phyloP scores from a whole-genome alignment of 2,329 filamentous ascomycete genomes.

The Raffaelea albimanens region DNA sequence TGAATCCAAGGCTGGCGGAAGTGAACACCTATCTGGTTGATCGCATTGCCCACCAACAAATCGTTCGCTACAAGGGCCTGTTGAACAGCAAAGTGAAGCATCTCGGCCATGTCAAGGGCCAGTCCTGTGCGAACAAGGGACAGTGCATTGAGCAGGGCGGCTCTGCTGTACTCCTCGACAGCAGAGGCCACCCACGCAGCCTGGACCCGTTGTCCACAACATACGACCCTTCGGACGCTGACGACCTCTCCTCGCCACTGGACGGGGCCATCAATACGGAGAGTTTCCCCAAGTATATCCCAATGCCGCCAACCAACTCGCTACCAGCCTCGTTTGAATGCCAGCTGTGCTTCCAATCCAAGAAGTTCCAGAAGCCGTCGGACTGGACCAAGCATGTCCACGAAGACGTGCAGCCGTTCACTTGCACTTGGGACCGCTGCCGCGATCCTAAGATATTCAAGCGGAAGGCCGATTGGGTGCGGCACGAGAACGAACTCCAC shows the following conservation, averaged over 20 bases:
- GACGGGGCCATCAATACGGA: conserved; percentile 63
- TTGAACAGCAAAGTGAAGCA: conserved; percentile 64
- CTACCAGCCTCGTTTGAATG: conserved; percentile 88
- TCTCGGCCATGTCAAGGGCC: conserved; percentile 41
- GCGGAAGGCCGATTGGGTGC: conserved; percentile 90
- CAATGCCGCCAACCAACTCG: conserved; percentile 65
- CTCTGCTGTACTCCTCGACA: conserved; percentile 51
- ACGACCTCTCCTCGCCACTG: conserved; percentile 43
- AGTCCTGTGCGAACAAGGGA: conserved; percentile 49
- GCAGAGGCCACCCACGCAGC: conserved; percentile 49
- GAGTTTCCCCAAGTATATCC: conserved; percentile 72
- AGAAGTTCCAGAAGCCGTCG: conserved; percentile 81
- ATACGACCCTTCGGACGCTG: conserved; percentile 52
- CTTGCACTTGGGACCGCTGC: conserved; percentile 79
- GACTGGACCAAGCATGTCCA: conserved; percentile 97
- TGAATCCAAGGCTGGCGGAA: conserved; percentile 62
- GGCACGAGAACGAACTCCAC: conserved; percentile 87
- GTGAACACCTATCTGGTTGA: conserved; percentile 58
- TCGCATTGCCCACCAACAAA: conserved; percentile 73
- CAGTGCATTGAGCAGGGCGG: conserved; percentile 62
- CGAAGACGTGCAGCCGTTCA: conserved; percentile 88
- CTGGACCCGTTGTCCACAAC: conserved; percentile 44
- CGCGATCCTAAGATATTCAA: conserved; percentile 86
- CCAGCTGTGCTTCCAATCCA: conserved; percentile 73
- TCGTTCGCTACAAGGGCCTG: conserved; percentile 68